phyloP scores from a whole-genome alignment of 2,329 filamentous ascomycete species.

The Curvularia verruculosa region DNA sequence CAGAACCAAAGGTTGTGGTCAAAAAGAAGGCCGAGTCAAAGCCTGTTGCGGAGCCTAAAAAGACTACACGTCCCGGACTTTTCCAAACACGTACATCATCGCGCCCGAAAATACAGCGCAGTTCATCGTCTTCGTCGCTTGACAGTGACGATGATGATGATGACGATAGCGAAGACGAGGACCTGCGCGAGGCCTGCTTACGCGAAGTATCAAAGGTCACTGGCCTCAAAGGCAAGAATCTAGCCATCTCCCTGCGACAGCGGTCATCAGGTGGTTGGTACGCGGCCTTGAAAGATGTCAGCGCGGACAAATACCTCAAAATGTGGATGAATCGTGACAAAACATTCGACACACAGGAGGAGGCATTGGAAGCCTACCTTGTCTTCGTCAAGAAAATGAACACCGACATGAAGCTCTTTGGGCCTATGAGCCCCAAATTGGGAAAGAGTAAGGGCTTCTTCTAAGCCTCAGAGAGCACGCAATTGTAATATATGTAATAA shows the following conservation, averaged over 20 bases:
- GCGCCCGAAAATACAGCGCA: conserved; percentile 12
- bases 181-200: conserved; percentile 15
- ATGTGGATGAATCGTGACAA: conserved; percentile 41
- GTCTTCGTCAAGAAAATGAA: conserved; percentile 35
- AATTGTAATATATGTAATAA: conserved; percentile 12
- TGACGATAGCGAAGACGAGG: conserved; percentile 4
- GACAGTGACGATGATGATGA: conserved; percentile 8
- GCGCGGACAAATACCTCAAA: conserved; percentile 38
- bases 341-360: conserved; percentile 28
- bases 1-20: conserved; percentile 7
- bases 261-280: conserved; percentile 33
- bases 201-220: conserved; percentile 27
- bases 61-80: conserved; percentile 9
- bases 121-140: conserved; percentile 8
- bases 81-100: conserved; percentile 9
- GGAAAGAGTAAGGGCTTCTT: conserved; percentile 17
- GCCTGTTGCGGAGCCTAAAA: conserved; percentile 6
- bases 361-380: conserved; percentile 35
- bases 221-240: conserved; percentile 29
- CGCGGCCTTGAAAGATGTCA: conserved; percentile 33
- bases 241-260: conserved; percentile 30
- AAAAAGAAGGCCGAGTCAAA: conserved; percentile 12
- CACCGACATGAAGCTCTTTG: conserved; percentile 29
- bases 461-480: conserved; percentile 7
- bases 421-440: conserved; percentile 21